These are phyloP conservation scores for Binderoboletus segoi DNA, from an alignment of 1,284 basidiomycete species.

Conservation along the genomic window DNA sequence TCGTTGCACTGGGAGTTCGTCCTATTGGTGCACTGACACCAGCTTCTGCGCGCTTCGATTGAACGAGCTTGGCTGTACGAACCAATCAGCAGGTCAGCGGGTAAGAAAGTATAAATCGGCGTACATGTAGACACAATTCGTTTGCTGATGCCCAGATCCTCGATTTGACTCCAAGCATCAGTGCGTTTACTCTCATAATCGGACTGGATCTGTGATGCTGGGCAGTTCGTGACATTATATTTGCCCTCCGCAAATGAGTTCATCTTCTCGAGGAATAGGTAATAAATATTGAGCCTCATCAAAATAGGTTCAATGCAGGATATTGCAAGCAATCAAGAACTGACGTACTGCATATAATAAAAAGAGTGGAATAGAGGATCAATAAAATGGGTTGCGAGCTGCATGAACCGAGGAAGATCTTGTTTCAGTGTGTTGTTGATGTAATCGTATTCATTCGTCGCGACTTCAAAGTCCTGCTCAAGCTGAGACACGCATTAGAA, in stretches of 20 bases:
- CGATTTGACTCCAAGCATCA: conserved; percentile 78
- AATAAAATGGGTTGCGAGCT: conserved; percentile 86
- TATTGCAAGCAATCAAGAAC: conserved; percentile 3
- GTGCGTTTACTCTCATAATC: conserved; percentile 82
- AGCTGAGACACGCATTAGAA: conserved; percentile 52
- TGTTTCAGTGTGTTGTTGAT: conserved; percentile 93
- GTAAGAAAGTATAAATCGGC: conserved; percentile 33
- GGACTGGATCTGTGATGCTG: conserved; percentile 71
- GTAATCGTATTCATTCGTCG: conserved; percentile 95
- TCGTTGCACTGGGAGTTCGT: conserved; percentile 39
- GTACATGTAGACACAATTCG: conserved; percentile 81
- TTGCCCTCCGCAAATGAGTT: conserved; percentile 85
- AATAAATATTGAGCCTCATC: conserved; percentile 87
- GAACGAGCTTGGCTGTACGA: conserved; percentile 62
- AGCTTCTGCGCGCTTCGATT: conserved; percentile 49
- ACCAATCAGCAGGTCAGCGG: background rate
- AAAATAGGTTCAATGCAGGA: conserved; percentile 3
- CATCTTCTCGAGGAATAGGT: conserved; percentile 91
- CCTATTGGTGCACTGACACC: conserved; percentile 38
- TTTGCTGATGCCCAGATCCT: conserved; percentile 78
- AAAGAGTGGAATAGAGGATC: conserved; percentile 97
- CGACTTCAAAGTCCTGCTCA: conserved; percentile 97
- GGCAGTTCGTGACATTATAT: conserved; percentile 70
- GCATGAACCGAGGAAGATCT: conserved; percentile 92
- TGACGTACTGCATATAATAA: conserved; percentile 97